Base-by-base conservation (phyloP, 2,329 filamentous ascomycete species). In the Sporothrix inflata region DNA sequence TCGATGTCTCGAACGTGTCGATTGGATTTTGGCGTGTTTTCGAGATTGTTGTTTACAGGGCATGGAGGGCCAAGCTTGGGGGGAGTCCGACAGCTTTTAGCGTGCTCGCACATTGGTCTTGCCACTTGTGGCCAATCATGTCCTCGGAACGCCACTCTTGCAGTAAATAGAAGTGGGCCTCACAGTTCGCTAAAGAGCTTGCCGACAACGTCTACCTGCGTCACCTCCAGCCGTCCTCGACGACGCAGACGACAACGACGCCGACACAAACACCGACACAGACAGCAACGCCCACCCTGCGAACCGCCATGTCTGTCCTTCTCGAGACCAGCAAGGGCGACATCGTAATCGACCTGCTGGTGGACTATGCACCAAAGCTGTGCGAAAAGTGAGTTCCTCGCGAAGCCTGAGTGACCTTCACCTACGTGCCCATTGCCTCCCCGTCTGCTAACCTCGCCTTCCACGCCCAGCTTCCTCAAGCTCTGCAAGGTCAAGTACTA, bases 401-500 rank as follows among this genome's bases (percentile, higher is more conserved):
- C n/a, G n/a, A n/a, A 34, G 30, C 6, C 30, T 34, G 30, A 34
- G 3, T 34, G 30, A 8, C 45, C 21, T 42, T 49, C 34, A 1
- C 7, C 0, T 19, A 9, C 27, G 4, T 14, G 24, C 9, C 24
- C 5, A 27, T 3, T 11, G 3, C 47, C 7, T 34, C 8, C 4
- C 0, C 7, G 6, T 4, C 11, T n/a, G 19, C 69, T 24, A 38
- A 65, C 30, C 30, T 34, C 30, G 30, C 30, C 30, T 6, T 34
- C 30, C 6, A 3, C 30, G 30, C 6, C 30, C 82, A 97, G 94
- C 87, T 98, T 99, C 82, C 85, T 99, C 72, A 98, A 99, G 87
- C 92, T 99, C 77, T 98, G 96, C 89, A 98, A 98, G 84, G 86
- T 94, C 83, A 99, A 98, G 85, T 99, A 98, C 84, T 99, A 98